Percentiles rank a stretch among this genome's conserved stretches.
Conservation (phyloP, 495 filamentous ascomycete species). For the Neurospora cerealis region DNA sequence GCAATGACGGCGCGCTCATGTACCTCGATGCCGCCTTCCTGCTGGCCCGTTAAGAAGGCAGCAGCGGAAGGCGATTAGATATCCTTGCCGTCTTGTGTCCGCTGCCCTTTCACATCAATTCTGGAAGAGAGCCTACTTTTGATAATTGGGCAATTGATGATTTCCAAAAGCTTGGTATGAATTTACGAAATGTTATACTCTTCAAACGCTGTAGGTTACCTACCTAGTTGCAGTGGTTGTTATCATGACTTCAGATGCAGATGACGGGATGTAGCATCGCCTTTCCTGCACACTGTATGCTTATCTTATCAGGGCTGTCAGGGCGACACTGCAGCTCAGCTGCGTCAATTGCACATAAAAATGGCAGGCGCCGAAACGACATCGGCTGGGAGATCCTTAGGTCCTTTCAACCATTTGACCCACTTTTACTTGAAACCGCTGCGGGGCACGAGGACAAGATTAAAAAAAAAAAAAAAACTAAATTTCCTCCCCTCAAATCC, state of each 20-base stretch:
- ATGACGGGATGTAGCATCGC: not conserved
- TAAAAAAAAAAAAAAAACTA: slow-evolving; percentile 1
- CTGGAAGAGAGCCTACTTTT: not conserved
- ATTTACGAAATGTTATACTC: not conserved
- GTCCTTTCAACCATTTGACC: not conserved
- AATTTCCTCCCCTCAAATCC: slow-evolving; percentile 1
- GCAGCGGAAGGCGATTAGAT: not conserved
- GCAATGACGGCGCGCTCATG: not conserved
- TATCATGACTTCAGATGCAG: not conserved
- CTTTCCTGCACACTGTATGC: not conserved
- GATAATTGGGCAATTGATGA: not conserved
- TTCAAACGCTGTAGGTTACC: not conserved
- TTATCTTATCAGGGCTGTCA: not conserved
- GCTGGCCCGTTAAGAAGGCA: not conserved
- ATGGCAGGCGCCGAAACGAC: not conserved
- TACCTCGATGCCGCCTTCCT: not conserved
- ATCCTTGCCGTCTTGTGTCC: not conserved
- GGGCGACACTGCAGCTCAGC: not conserved
- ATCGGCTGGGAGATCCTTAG: not conserved
- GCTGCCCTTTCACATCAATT: not conserved
- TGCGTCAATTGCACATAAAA: not conserved
- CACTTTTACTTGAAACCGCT: not conserved
- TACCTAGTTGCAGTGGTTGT: not conserved
- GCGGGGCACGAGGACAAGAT: not conserved
- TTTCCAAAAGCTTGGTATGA: not conserved